Evolutionary conservation across 169 alveolate genomes (phyloP).

Genomic region (Toxoplasma gondii): DNA sequence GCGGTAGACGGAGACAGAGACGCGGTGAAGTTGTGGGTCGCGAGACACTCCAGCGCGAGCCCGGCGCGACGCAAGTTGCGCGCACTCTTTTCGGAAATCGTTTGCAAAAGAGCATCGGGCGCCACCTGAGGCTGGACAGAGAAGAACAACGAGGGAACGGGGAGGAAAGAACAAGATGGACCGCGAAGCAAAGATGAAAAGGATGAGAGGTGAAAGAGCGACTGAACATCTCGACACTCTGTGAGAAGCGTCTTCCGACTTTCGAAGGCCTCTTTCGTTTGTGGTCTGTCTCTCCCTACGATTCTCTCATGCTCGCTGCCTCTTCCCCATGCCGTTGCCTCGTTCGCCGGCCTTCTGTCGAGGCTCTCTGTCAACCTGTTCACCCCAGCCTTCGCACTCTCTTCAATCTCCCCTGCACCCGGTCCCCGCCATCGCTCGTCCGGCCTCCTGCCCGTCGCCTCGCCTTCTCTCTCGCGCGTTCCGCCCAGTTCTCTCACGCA

Average conservation of each 20-base stretch:
- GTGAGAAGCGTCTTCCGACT: no score
- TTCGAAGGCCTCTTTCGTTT: no score
- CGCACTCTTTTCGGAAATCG: conserved; percentile 79
- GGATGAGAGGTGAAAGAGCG: no score
- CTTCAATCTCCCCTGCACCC: no score
- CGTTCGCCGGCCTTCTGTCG: background rate
- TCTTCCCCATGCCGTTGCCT: no score
- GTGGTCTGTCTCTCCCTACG: no score
- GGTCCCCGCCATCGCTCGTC: no score
- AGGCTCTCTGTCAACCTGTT: background rate
- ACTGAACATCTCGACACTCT: no score
- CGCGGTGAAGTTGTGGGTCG: conserved; percentile 28
- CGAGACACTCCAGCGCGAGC: conserved; percentile 79
- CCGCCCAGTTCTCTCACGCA: background rate
- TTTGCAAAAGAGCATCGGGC: conserved; percentile 76
- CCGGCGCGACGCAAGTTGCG: conserved; percentile 91
- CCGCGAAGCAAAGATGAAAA: background rate
- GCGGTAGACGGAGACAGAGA: background rate
- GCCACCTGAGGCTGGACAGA: conserved; percentile 72
- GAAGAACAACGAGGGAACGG: background rate
- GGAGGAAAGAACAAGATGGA: background rate
- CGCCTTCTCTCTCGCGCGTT: no score
- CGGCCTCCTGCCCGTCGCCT: no score
- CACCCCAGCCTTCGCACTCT: no score
- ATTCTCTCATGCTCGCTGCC: no score